Evolutionary conservation across 805 yeast species (phyloP).

Genomic region (Wickerhamiella sergipiensis): DNA sequence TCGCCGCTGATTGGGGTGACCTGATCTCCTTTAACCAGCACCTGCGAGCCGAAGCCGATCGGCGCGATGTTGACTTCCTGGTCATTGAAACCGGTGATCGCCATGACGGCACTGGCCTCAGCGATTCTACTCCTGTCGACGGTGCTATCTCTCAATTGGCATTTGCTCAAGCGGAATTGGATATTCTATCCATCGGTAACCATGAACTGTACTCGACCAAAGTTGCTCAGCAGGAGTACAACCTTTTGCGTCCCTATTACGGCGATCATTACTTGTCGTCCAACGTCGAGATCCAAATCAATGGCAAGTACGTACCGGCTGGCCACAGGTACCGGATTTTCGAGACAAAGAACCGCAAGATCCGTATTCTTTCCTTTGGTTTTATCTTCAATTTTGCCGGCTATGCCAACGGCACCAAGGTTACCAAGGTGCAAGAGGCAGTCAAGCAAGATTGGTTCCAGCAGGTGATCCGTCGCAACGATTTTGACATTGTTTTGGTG

Average conservation of each 20-base stretch:
- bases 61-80: slow-evolving; percentile 45
- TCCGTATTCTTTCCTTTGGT: slow-evolving; percentile 53
- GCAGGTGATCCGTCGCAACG: slow-evolving; percentile 27
- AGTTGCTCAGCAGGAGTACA: slow-evolving; percentile 52
- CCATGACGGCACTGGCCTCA: slow-evolving; percentile 86
- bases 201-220: slow-evolving; percentile 72
- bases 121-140: slow-evolving; percentile 64
- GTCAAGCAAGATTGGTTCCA: slow-evolving; percentile 53
- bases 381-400: slow-evolving; percentile 66
- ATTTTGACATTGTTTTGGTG: slow-evolving; percentile 53
- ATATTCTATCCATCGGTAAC: slow-evolving; percentile 74
- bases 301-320: slow-evolving; percentile 41
- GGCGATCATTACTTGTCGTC: slow-evolving; percentile 47
- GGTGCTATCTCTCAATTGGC: slow-evolving; percentile 51
- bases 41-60: slow-evolving; percentile 33
- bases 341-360: slow-evolving; percentile 39
- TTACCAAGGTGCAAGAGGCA: slow-evolving; percentile 44
- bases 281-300: slow-evolving; percentile 25
- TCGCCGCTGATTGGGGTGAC: slow-evolving; percentile 88
- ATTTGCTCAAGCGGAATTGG: slow-evolving; percentile 52
- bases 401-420: slow-evolving; percentile 45
- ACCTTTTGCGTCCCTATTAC: slow-evolving; percentile 38
- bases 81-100: slow-evolving; percentile 84
- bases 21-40: slow-evolving; percentile 53
- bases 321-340: slow-evolving; percentile 58